Evolutionary conservation across 2,329 filamentous ascomycete species (phyloP), one percentile per base, ranked within the genome.

Genomic region (Xylaria sp.): DNA sequence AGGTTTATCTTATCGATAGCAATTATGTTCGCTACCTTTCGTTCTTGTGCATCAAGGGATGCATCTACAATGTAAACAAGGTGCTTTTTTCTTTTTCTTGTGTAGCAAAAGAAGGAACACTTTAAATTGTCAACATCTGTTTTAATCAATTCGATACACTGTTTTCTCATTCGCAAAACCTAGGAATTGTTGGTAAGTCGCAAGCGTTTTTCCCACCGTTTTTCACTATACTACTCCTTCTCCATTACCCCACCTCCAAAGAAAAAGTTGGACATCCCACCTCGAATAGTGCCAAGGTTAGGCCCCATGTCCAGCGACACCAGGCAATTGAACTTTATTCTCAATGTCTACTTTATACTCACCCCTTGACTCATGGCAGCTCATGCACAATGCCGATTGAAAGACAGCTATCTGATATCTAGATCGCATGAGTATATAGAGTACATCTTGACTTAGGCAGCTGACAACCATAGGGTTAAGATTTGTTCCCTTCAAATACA

Each of bases 1-100:
- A 21, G 10, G 13, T 16, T 63, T 58, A 65, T 65, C 67, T 71
- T 71, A 71, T 71, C 69, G 70, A 71, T 69, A 64, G 48, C 3
- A 1, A 35, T 35, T 21, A n/a, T 16, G 35, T 50, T 25, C 21
- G 44, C 37, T 58, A 44, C 23, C n/a, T n/a, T n/a, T 42, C 18
- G 16, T 23, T 18, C 13, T 18, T 37, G 29, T 23, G 60, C 29
- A 54, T 54, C 51, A 5, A 35, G 29, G 8, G 27, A 54, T 35
- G 40, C n/a, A 18, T n/a, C 44, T 21, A 10, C n/a, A 5, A 21
- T 8, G n/a, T 47, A 47, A 23, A 47, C n/a, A 21, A 9, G n/a
- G n/a, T 8, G 10, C 3, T 44, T 44, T 18, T 18, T 6, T n/a
- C n/a, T 44, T n/a, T 18, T 44, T 16, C 18, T 21, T 3, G n/a